Conservation (phyloP, 371 early-diverging fungal species). For the Choanephora cucurbitarum region DNA sequence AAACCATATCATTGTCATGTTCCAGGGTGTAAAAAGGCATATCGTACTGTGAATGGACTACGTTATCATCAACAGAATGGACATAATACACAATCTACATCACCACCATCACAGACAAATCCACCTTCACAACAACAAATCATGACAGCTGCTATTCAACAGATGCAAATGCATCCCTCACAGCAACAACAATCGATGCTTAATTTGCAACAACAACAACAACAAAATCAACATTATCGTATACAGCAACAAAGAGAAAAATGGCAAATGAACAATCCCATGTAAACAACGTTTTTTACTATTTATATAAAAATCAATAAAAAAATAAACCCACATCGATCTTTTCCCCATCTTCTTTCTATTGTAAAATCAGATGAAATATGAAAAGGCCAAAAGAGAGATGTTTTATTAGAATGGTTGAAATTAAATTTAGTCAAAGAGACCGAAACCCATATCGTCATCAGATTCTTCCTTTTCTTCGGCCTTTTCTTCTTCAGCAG, state of each 20-base stretch:
- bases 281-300: no score
- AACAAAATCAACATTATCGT: constrained; percentile 9
- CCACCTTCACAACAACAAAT: not conserved
- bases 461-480: constrained; percentile 91
- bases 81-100: constrained; percentile 27
- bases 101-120: not conserved
- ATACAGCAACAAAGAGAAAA: constrained; percentile 21
- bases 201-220: constrained; percentile 15
- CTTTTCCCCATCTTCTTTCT: not conserved
- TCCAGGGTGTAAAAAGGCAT: constrained; percentile 51
- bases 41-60: constrained; percentile 45
- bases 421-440: constrained; percentile 34
- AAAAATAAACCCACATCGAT: no score
- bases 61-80: constrained; percentile 46
- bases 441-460: constrained; percentile 90
- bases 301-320: no score
- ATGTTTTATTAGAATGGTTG: not conserved
- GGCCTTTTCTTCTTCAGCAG: constrained; percentile 62
- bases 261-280: constrained; percentile 20
- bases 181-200: constrained; percentile 7
- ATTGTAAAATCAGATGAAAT: no score
- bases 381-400: no score
- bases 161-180: constrained; percentile 5
- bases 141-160: constrained; percentile 5
- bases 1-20: constrained; percentile 43